Percentiles rank a stretch among this genome's conserved stretches.
These are phyloP conservation scores for Phellopilus nigrolimitatus DNA, from an alignment of 1,284 basidiomycete species.

Conservation along the genomic window DNA sequence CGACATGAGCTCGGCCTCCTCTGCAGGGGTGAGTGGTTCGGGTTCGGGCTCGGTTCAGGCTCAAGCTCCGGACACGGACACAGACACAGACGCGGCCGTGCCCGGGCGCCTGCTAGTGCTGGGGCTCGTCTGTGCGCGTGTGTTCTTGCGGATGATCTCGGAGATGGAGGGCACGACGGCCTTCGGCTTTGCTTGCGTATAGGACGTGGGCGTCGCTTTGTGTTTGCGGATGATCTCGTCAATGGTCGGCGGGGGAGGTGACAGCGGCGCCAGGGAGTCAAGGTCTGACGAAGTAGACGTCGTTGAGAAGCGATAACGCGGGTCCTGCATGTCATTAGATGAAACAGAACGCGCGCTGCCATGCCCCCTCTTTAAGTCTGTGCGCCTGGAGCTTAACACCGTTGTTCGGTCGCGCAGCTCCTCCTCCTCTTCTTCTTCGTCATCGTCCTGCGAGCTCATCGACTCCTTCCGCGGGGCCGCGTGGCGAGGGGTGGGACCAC, in stretches of 20 bases:
- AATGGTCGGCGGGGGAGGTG: conserved; percentile 19
- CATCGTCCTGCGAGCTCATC: conserved; percentile 1
- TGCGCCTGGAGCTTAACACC: neutral
- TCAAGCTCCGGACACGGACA: too few relatives aligned
- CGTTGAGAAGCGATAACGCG: neutral
- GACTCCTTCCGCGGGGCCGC: conserved; percentile 18
- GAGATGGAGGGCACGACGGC: conserved; percentile 69
- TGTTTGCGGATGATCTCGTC: conserved; percentile 22
- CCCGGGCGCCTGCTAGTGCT: conserved; percentile 37
- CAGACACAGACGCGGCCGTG: conserved; percentile 7
- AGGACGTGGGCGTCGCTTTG: neutral
- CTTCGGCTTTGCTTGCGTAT: conserved; percentile 25
- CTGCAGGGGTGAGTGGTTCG: conserved; percentile 43
- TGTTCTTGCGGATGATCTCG: conserved; percentile 75
- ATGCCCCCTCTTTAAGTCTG: conserved; percentile 3
- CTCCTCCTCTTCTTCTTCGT: conserved; percentile 8
- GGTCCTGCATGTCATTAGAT: conserved; percentile 8
- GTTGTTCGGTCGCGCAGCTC: neutral
- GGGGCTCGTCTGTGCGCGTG: conserved; percentile 46
- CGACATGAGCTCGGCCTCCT: conserved; percentile 59
- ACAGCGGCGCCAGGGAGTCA: neutral
- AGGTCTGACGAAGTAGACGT: neutral
- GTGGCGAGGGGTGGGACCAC: conserved; percentile 48
- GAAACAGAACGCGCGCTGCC: conserved; percentile 13
- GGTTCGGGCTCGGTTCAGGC: conserved; percentile 35